A percentile compares a stretch with the other conserved stretches of the same genome.
phyloP scores from a whole-genome alignment of 768 basidiomycete species.

The Boletus huronensis region DNA sequence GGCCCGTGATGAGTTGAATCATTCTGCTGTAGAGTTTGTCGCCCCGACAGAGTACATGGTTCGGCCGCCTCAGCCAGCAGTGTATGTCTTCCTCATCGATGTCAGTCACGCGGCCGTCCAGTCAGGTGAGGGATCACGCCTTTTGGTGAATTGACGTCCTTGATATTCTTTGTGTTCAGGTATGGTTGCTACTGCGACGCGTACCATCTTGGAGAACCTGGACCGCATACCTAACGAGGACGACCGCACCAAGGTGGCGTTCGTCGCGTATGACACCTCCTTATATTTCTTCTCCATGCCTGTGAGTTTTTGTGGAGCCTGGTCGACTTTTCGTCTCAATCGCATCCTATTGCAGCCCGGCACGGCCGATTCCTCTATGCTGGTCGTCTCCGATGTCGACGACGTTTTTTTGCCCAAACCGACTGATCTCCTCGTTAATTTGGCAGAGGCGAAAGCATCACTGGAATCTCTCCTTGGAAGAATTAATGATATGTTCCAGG shows the following conservation, averaged over 20 bases:
- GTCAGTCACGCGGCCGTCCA: slow-evolving; percentile 91
- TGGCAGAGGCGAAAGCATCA: slow-evolving; percentile 76
- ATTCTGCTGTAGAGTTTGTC: slow-evolving; percentile 92
- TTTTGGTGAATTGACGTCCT: background rate
- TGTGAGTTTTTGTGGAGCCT: slow-evolving; percentile 29
- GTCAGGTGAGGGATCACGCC: slow-evolving; percentile 55
- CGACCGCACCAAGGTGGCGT: slow-evolving; percentile 84
- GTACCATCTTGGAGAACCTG: slow-evolving; percentile 92
- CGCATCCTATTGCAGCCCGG: slow-evolving; percentile 46
- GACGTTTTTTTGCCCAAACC: slow-evolving; percentile 98
- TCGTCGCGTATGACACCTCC: slow-evolving; percentile 88
- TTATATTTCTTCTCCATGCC: slow-evolving; percentile 97
- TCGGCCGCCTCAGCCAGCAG: slow-evolving; percentile 94
- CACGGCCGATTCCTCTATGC: slow-evolving; percentile 80
- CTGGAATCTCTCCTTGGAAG: slow-evolving; percentile 79
- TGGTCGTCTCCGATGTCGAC: slow-evolving; percentile 95
- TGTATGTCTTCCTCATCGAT: slow-evolving; percentile 96
- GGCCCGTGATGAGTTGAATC: slow-evolving; percentile 89
- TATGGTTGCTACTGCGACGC: slow-evolving; percentile 97
- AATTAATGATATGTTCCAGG: slow-evolving; percentile 96
- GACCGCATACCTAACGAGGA: slow-evolving; percentile 96
- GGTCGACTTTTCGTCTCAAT: slow-evolving; percentile 1
- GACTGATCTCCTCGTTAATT: slow-evolving; percentile 91
- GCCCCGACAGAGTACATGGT: slow-evolving; percentile 99
- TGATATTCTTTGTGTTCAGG: slow-evolving; percentile 41